Conservation (phyloP, 2,329 filamentous ascomycete species). For the Colletotrichum falcatum region DNA sequence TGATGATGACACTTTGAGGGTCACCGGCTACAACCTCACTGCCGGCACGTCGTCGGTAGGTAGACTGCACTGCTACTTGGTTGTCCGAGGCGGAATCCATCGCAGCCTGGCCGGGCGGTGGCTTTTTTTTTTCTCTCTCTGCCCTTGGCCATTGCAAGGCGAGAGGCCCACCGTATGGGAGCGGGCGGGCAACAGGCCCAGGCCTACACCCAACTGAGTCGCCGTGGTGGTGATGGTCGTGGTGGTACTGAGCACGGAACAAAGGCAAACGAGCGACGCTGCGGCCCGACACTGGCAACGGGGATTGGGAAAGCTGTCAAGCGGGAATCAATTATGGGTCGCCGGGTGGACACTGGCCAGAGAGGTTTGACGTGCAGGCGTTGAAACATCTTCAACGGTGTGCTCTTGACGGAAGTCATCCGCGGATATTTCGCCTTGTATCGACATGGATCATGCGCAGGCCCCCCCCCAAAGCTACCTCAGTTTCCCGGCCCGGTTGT, state of each 20-base stretch:
- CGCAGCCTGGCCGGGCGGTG: too few relatives aligned
- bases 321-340: constrained; percentile 34
- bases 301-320: constrained; percentile 24
- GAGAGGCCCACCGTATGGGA: too few relatives aligned
- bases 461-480: not conserved
- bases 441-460: constrained; percentile 21
- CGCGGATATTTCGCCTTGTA: constrained; percentile 1
- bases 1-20: not conserved
- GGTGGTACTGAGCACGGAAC: not conserved
- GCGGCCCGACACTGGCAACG: constrained; percentile 11
- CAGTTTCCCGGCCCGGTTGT: constrained; percentile 4
- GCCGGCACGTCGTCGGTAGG: not conserved
- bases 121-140: too few relatives aligned
- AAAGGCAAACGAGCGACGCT: not conserved
- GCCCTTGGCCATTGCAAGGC: too few relatives aligned
- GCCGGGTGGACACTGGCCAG: constrained; percentile 10
- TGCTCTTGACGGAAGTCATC: constrained; percentile 25
- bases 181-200: too few relatives aligned
- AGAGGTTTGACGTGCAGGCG: constrained; percentile 25
- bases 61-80: not conserved
- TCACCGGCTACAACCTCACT: constrained; percentile 17
- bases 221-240: too few relatives aligned
- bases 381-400: constrained; percentile 34
- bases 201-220: too few relatives aligned
- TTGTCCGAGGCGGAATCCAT: too few relatives aligned